Evolutionary conservation across 1,284 basidiomycete species (phyloP), one percentile per base, ranked within the genome.

Genomic region (Malassezia obtusa): DNA sequence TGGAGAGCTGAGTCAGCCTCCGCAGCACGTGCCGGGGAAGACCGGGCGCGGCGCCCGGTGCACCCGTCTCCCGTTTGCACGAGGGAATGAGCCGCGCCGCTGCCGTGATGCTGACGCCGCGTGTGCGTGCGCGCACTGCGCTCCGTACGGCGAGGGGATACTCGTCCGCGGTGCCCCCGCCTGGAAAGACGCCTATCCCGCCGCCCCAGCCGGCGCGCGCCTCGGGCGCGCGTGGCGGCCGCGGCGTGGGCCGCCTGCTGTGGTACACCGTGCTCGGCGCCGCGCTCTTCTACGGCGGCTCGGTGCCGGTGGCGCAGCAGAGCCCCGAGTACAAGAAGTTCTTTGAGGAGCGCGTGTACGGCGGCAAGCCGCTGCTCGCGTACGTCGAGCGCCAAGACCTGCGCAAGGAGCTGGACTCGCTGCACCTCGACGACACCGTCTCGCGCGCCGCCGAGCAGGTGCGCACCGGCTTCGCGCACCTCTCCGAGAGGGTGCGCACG

Each of bases 321-420:
- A 68, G 61, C 39, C 60, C 66, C 32, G 59, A 60, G 21, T 72
- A 71, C 61, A 82, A 84, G 72, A 83, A 88, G 65, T 79, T 89
- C 69, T 90, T 90, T 78, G 79, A 82, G 57, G 83, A 86, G 66
- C 78, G 81, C 56, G 83, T 89, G 44, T 89, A 88, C 3, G 74
- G 77, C 24, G 90, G 84, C 38, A 81, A 85, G 63, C 69, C 79
- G 21, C 79, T 92, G 70, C 79, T 70, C 45, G 61, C 61, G 50
- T 62, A 60, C 48, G 68, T 71, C 48, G 64, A 70, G 40, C 59
- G 63, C 15, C 58, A 65, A 57, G 48, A 65, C 28, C 52, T 61
- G 6, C 57, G 58, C 30, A 52, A 64, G 43, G 58, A 64, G 39
- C 50, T 64, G 43, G 61, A 57, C 50, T 50, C 49, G 49, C 49